A percentile compares a stretch with the other conserved stretches of the same genome.
Evolutionary conservation across 148 eudicot species (phyloP).

Genomic region (Nepenthes mirabilis): DNA sequence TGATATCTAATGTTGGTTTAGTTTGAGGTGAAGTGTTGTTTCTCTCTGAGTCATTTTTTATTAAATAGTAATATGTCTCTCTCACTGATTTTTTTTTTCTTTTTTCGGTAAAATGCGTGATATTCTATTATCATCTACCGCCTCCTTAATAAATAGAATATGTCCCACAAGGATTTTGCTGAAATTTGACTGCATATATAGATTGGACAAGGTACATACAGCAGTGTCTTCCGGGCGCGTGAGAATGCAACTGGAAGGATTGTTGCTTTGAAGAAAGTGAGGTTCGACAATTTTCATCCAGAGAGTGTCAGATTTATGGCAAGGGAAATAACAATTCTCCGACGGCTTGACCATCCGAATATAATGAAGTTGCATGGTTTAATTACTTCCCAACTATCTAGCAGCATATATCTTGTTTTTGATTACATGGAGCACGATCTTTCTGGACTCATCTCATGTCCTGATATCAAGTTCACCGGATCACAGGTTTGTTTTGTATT

Average conservation of each 20-base stretch:
- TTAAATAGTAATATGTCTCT: too few relatives aligned
- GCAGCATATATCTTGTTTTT: slow-evolving; percentile 74
- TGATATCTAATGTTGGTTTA: too few relatives aligned
- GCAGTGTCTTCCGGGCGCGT: slow-evolving; percentile 75
- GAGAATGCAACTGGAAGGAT: slow-evolving; percentile 50
- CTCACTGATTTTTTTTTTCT: too few relatives aligned
- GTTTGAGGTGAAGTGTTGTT: too few relatives aligned
- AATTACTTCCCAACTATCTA: slow-evolving; percentile 58
- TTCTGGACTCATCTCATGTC: slow-evolving; percentile 67
- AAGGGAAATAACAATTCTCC: slow-evolving; percentile 74
- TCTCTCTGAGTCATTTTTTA: too few relatives aligned
- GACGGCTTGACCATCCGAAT: slow-evolving; percentile 84
- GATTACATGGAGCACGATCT: slow-evolving; percentile 99
- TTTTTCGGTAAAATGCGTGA: too few relatives aligned
- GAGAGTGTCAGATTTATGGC: slow-evolving; percentile 93
- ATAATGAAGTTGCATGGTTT: slow-evolving; percentile 74
- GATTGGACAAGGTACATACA: slow-evolving; percentile 98
- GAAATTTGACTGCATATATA: slow-evolving; percentile 7
- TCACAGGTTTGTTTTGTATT: slow-evolving; percentile 42
- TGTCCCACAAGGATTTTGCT: too few relatives aligned
- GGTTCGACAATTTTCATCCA: slow-evolving; percentile 72
- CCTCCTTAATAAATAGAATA: too few relatives aligned
- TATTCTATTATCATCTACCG: too few relatives aligned
- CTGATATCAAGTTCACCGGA: slow-evolving; percentile 52
- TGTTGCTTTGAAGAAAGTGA: slow-evolving; percentile 83